Evolutionary conservation across 225 moss, liverwort and hornwort genomes (phyloP).

Genomic region (Polytrichum commune): DNA sequence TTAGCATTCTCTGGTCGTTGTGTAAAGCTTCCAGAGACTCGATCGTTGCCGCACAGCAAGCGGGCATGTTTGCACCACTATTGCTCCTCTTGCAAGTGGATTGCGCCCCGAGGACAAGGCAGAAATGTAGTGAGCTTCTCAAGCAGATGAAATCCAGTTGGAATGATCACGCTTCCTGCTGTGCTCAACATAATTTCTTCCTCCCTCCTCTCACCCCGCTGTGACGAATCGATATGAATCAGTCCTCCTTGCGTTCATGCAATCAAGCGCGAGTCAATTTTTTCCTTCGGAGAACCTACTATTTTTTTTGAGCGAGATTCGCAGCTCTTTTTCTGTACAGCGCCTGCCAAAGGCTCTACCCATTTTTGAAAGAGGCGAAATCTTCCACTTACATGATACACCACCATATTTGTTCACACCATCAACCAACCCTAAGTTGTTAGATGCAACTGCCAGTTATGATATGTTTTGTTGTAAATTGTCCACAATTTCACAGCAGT

Average conservation of each 20-base stretch:
- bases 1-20: slow-evolving; percentile 78
- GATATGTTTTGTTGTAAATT: too few relatives aligned
- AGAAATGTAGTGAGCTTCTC: slow-evolving; percentile 71
- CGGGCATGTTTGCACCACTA: slow-evolving; percentile 68
- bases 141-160: slow-evolving; percentile 51
- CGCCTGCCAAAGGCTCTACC: slow-evolving; percentile 12
- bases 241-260: too few relatives aligned
- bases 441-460: too few relatives aligned
- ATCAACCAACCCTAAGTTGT: too few relatives aligned
- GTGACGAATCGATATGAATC: not conserved
- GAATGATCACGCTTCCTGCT: slow-evolving; percentile 27
- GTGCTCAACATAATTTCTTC: slow-evolving; percentile 29
- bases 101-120: slow-evolving; percentile 55
- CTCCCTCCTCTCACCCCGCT: slow-evolving; percentile 38
- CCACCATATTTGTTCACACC: not conserved
- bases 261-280: too few relatives aligned
- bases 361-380: slow-evolving; percentile 29
- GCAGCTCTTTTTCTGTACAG: slow-evolving; percentile 28
- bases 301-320: too few relatives aligned
- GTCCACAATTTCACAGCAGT: too few relatives aligned
- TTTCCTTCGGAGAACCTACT: too few relatives aligned
- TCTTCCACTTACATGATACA: slow-evolving; percentile 7
- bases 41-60: slow-evolving; percentile 69
- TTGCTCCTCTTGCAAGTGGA: slow-evolving; percentile 76
- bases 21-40: slow-evolving; percentile 65